These are phyloP conservation scores for Scheffersomyces lignicola DNA, from an alignment of 1,139 yeast species.

Conservation along the genomic window DNA sequence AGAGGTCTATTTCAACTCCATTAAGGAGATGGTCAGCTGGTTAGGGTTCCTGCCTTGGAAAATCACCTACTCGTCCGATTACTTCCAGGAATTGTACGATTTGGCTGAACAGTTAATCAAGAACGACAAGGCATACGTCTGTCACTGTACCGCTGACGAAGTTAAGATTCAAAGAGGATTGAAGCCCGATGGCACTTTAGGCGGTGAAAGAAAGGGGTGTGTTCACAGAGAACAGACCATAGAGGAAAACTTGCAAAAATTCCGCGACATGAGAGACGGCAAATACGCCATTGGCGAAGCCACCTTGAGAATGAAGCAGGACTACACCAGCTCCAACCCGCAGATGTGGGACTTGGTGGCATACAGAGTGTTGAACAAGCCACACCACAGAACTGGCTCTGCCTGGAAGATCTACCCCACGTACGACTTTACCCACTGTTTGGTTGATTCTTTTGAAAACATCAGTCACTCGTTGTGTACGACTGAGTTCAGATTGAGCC, in stretches of 20 bases:
- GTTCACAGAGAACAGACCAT: constrained; percentile 67
- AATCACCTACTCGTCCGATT: constrained; percentile 93
- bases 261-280: constrained; percentile 91
- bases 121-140: constrained; percentile 78
- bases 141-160: constrained; percentile 91
- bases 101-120: constrained; percentile 80
- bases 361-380: constrained; percentile 89
- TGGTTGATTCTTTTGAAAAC: constrained; percentile 96
- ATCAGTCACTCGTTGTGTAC: constrained; percentile 95
- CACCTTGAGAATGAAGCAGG: constrained; percentile 95
- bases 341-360: constrained; percentile 99
- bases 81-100: constrained; percentile 83
- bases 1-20: constrained; percentile 82
- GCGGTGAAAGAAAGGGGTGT: constrained; percentile 88
- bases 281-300: constrained; percentile 87
- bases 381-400: constrained; percentile 95
- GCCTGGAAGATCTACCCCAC: constrained; percentile 99
- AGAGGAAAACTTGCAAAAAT: constrained; percentile 76
- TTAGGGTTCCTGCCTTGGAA: constrained; percentile 92
- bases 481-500: constrained; percentile 85
- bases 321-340: constrained; percentile 86
- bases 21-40: constrained; percentile 85
- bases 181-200: constrained; percentile 86
- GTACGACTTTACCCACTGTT: constrained; percentile 97
- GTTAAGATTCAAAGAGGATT: constrained; percentile 89